phyloP scores from a whole-genome alignment of 1,284 basidiomycete genomes.

The Rhizoctonia solani region DNA sequence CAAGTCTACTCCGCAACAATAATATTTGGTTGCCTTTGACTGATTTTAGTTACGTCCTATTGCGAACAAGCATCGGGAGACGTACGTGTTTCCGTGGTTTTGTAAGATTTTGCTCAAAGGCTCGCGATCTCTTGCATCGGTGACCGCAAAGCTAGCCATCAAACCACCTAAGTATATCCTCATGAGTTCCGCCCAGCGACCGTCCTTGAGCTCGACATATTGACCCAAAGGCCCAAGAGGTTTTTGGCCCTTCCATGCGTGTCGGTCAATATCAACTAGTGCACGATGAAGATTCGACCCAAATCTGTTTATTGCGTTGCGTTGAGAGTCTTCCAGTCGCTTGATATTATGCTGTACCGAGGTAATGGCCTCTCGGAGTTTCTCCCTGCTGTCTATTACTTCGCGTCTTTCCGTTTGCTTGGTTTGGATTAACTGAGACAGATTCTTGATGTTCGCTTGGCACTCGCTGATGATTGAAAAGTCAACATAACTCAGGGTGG shows the following conservation, averaged over 20 bases:
- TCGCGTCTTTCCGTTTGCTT: conserved; percentile 46
- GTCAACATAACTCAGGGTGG: not conserved
- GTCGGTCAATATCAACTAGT: conserved; percentile 58
- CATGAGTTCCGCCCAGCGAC: conserved; percentile 69
- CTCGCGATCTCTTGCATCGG: conserved; percentile 67
- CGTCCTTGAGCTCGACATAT: conserved; percentile 77
- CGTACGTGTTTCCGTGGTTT: conserved; percentile 54
- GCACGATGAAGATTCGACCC: conserved; percentile 62
- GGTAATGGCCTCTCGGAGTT: conserved; percentile 44
- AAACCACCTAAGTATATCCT: conserved; percentile 63
- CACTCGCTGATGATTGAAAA: not conserved
- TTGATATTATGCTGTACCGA: not conserved
- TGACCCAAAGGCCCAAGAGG: conserved; percentile 89
- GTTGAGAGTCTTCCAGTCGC: conserved; percentile 31
- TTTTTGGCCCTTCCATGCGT: conserved; percentile 65
- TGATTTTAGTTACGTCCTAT: conserved; percentile 39
- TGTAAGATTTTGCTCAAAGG: conserved; percentile 67
- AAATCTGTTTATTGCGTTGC: conserved; percentile 48
- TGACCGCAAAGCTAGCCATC: conserved; percentile 79
- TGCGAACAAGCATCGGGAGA: conserved; percentile 46
- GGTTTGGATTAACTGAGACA: conserved; percentile 8
- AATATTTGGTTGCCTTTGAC: conserved; percentile 55
- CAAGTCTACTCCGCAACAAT: conserved; percentile 68
- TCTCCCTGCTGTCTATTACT: conserved; percentile 61
- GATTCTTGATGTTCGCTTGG: conserved; percentile 20